phyloP scores from a whole-genome alignment of 2,329 filamentous ascomycete genomes.

The Calonectria hongkongensis region DNA sequence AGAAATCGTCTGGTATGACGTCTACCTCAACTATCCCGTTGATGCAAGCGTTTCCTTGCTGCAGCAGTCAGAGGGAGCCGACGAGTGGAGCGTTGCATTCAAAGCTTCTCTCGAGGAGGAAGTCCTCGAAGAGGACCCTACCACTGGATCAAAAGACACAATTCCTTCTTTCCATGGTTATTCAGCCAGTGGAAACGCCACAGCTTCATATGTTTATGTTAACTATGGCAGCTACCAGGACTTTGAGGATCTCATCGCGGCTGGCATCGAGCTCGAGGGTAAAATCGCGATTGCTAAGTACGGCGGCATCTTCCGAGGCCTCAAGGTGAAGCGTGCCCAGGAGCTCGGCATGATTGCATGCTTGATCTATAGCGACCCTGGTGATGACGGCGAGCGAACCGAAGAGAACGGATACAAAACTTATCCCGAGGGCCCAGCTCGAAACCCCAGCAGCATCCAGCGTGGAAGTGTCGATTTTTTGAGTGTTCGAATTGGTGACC shows the following conservation, averaged over 20 bases:
- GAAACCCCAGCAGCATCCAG: slow-evolving; percentile 92
- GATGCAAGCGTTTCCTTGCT: slow-evolving; percentile 82
- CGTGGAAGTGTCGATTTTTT: slow-evolving; percentile 90
- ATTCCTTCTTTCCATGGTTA: slow-evolving; percentile 97
- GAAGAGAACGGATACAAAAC: slow-evolving; percentile 85
- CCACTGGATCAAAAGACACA: slow-evolving; percentile 81
- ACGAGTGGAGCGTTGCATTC: slow-evolving; percentile 79
- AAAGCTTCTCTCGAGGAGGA: slow-evolving; percentile 90
- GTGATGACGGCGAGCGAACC: slow-evolving; percentile 88
- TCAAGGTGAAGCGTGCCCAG: slow-evolving; percentile 95
- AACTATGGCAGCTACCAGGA: slow-evolving; percentile 94
- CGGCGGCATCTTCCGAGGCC: slow-evolving; percentile 88
- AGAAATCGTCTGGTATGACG: slow-evolving; percentile 81
- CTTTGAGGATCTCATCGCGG: slow-evolving; percentile 85
- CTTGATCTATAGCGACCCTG: slow-evolving; percentile 90
- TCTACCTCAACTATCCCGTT: slow-evolving; percentile 86
- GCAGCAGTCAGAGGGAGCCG: slow-evolving; percentile 62
- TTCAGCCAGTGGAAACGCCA: slow-evolving; percentile 93
- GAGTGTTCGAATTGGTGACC: slow-evolving; percentile 82
- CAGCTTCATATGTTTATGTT: slow-evolving; percentile 88
- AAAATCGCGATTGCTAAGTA: slow-evolving; percentile 94
- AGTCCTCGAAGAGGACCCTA: slow-evolving; percentile 87
- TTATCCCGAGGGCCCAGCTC: slow-evolving; percentile 91
- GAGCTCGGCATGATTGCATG: slow-evolving; percentile 92
- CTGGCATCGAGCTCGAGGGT: slow-evolving; percentile 84